Percentiles rank a stretch among this genome's conserved stretches.
These are phyloP conservation scores for Eimeria praecox DNA, from an alignment of 169 alveolate genomes.

Conservation along the genomic window DNA sequence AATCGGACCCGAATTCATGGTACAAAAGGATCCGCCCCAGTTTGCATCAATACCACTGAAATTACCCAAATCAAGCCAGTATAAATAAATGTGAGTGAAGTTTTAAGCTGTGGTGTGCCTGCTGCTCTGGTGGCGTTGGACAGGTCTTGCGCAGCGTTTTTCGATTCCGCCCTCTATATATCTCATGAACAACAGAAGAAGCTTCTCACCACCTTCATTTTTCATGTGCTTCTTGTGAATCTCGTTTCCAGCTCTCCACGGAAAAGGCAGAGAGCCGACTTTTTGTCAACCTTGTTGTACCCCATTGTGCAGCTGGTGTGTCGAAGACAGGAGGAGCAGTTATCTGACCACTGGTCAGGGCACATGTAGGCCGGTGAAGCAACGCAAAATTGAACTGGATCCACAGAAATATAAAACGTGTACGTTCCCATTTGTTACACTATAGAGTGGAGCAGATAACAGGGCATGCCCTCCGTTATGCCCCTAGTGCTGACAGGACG, in stretches of 20 bases:
- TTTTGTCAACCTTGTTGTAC: not conserved
- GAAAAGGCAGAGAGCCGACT: too few species aligned
- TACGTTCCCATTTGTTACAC: not conserved
- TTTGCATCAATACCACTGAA: not conserved
- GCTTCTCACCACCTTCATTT: not conserved
- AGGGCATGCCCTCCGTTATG: too few species aligned
- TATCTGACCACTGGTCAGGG: conserved; percentile 69
- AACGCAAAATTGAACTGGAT: not conserved
- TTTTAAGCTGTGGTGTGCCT: not conserved
- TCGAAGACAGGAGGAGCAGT: not conserved
- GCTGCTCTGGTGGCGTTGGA: not conserved
- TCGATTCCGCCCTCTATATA: not conserved
- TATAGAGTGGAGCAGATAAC: not conserved
- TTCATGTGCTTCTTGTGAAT: too few species aligned
- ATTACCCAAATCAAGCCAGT: not conserved
- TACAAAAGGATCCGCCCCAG: not conserved
- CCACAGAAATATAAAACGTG: not conserved
- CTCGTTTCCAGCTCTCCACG: too few species aligned
- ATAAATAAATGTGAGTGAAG: not conserved
- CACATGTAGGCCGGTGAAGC: not conserved
- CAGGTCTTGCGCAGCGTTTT: not conserved
- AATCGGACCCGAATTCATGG: not conserved
- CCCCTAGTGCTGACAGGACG: too few species aligned
- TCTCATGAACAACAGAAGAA: not conserved
- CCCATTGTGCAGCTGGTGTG: not conserved